Conservation (phyloP, 1,284 basidiomycete species). For the Cutaneotrichosporon sp. region DNA sequence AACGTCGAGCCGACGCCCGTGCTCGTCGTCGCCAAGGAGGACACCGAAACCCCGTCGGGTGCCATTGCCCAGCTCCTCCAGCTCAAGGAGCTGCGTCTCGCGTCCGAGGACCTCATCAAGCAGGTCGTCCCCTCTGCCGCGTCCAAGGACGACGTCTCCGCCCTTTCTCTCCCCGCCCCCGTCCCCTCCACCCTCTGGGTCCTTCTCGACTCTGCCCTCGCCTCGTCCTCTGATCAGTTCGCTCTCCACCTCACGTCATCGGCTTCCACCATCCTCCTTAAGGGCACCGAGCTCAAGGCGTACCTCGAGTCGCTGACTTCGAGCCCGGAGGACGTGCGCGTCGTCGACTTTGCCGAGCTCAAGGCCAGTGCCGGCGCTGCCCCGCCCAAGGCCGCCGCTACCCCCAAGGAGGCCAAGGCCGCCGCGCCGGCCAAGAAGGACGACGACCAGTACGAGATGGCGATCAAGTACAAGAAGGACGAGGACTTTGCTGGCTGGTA, state of each 20-base stretch:
- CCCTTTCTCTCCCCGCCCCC: constrained; percentile 64
- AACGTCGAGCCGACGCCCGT: constrained; percentile 75
- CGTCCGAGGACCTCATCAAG: constrained; percentile 77
- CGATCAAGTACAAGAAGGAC: constrained; percentile 90
- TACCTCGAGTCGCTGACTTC: constrained; percentile 61
- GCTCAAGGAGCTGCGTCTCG: constrained; percentile 82
- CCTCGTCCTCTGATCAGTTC: constrained; percentile 54
- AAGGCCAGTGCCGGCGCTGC: constrained; percentile 48
- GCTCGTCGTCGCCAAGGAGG: constrained; percentile 76
- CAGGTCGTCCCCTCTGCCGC: constrained; percentile 66
- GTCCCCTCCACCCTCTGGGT: constrained; percentile 70
- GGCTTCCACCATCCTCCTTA: constrained; percentile 65
- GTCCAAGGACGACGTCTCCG: constrained; percentile 83
- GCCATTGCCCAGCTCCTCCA: constrained; percentile 75
- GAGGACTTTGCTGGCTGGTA: constrained; percentile 93
- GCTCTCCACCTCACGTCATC: constrained; percentile 72
- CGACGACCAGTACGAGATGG: constrained; percentile 81
- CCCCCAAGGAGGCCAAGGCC: constrained; percentile 22
- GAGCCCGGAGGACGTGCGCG: constrained; percentile 30
- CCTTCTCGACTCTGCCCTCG: constrained; percentile 71
- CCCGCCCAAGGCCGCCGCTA: constrained; percentile 8
- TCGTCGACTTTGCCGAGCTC: constrained; percentile 67
- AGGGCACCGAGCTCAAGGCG: constrained; percentile 64
- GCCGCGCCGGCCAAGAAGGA: constrained; percentile 20
- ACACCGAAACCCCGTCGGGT: constrained; percentile 67